Base-by-base conservation (phyloP, 148 eudicot genomes). In the Mesembryanthemum crystallinum region DNA sequence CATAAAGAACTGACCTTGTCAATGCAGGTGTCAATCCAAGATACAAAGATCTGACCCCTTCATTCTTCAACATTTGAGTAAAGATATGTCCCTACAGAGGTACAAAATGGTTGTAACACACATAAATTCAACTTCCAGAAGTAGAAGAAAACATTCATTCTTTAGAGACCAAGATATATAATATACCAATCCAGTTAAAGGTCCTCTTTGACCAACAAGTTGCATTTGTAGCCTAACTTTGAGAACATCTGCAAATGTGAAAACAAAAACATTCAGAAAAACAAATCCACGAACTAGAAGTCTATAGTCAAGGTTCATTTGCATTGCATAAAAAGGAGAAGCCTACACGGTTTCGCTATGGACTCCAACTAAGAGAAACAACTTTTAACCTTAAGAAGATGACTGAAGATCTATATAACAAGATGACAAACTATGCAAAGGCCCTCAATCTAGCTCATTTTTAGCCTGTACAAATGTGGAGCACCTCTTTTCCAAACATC, bases 141-240 rank as follows among this genome's bases (percentile, higher is more conserved):
- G 12, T 64, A 49, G 5, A 21, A 49, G 23, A 43, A 69, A 63
- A 73, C 42, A 28, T 47, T 12, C 62, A 66, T 10, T 1, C 7
- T 57, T 58, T 28, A 33, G 61, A 54, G 20, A 54, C 23, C 75
- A 13, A 79, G 62, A n/a, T 55, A 73, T 77, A 75, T 87, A 94
- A 73, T 77, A 75, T 87, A 94, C 98, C 97, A 88, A 76, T 81
- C 98, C 96, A 69, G 64, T 85, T 81, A 92, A 84, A 71, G 98
- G 96, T 73, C 96, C 98, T 79, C 88, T 90, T 73, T 94, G 89
- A 73, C 97, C 97, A 75, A 92, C 92, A 73, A 92, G 96, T 83
- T 92, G 96, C 98, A 94, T 94, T 84, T 94, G 98, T 75, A 94
- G 86, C 84, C 98, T 89, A 55, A 94, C 98, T 85, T 94, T 94